A percentile compares a stretch with the other conserved stretches of the same genome.
phyloP scores from a whole-genome alignment of 192 early-diverging fungal genomes.

The Coemansia sp. region DNA sequence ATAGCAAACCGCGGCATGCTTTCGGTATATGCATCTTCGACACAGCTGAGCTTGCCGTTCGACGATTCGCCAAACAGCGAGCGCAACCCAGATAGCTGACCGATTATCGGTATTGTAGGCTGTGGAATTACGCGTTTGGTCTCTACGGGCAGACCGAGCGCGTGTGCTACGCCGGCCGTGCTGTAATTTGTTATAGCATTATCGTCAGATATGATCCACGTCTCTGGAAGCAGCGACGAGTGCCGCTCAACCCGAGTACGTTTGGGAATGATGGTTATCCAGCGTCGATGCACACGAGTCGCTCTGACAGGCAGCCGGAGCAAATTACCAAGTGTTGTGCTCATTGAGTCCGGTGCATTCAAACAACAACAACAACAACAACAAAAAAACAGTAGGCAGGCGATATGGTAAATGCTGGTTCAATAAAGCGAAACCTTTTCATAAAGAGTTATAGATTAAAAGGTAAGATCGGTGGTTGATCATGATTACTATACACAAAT shows the following conservation, averaged over 20 bases:
- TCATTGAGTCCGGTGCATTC: constrained; percentile 7
- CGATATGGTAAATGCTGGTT: too few relatives aligned
- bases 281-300: background rate
- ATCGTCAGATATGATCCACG: constrained; percentile 34
- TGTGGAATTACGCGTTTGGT: constrained; percentile 11
- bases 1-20: constrained; percentile 36
- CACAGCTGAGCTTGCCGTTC: constrained; percentile 3
- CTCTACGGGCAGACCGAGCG: constrained; percentile 22
- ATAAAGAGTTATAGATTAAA: background rate
- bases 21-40: constrained; percentile 5
- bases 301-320: background rate
- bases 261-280: background rate
- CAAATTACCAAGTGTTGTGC: background rate
- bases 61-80: constrained; percentile 1
- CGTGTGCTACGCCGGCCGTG: constrained; percentile 17
- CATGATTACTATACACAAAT: background rate
- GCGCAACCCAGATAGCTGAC: constrained; percentile 8
- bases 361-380: background rate
- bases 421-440: too few relatives aligned
- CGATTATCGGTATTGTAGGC: constrained; percentile 4
- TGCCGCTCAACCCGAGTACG: constrained; percentile 26
- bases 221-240: constrained; percentile 35
- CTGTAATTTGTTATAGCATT: constrained; percentile 14
- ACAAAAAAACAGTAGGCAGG: background rate
- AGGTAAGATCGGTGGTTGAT: background rate